Evolutionary conservation across 1,139 yeast species (phyloP).

Genomic region (Geotrichum phurueaensis): DNA sequence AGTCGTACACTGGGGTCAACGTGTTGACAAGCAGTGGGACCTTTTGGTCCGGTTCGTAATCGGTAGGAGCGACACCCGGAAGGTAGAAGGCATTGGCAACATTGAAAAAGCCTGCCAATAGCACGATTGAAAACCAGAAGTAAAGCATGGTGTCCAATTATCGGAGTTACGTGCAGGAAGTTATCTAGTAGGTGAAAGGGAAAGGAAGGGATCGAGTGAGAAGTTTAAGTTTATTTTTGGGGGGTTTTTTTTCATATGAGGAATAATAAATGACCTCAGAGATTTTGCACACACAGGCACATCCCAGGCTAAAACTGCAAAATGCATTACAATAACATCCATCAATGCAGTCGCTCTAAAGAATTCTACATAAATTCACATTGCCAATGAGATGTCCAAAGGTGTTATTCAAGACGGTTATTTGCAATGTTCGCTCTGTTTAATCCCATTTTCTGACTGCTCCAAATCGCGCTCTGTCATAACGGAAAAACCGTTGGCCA

Average conservation of each 20-base stretch:
- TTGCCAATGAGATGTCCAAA: neutral
- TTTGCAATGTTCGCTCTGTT: neutral
- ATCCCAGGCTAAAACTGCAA: no score
- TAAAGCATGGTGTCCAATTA: slow-evolving; percentile 77
- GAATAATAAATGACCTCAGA: no score
- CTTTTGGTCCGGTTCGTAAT: slow-evolving; percentile 63
- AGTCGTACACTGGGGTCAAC: slow-evolving; percentile 68
- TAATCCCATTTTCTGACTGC: neutral
- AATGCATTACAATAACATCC: no score
- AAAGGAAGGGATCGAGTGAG: neutral
- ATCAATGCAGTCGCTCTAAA: no score
- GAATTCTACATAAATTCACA: no score
- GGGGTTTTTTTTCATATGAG: no score
- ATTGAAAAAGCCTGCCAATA: slow-evolving; percentile 5
- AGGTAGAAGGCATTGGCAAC: slow-evolving; percentile 60
- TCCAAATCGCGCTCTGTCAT: neutral
- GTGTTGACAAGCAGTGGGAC: slow-evolving; percentile 84
- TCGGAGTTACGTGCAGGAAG: slow-evolving; percentile 41
- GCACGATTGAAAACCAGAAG: slow-evolving; percentile 23
- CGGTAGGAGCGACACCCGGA: slow-evolving; percentile 94
- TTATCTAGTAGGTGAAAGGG: neutral
- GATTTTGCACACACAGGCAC: no score
- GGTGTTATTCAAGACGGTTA: neutral
- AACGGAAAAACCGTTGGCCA: neutral
- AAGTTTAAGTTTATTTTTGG: neutral